Base-by-base conservation (phyloP, 441 rosid species). In the Populus hybrid region DNA sequence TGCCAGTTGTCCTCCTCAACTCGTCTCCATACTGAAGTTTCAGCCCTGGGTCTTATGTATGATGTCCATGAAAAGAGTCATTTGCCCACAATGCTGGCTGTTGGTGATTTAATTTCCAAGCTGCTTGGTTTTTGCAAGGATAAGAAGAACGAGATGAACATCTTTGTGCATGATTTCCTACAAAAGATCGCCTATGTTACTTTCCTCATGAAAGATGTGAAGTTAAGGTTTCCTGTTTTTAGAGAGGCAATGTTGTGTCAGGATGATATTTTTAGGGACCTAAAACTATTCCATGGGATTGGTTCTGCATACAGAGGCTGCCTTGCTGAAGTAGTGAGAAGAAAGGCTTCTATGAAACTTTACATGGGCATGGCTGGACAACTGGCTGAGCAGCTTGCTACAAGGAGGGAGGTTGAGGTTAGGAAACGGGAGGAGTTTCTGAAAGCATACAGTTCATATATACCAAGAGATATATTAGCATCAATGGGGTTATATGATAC, bases 341-440 rank as follows among this genome's bases (percentile, higher is more conserved):
- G 99, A 87, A 97, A 90, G 84, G 92, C 97, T 42, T 94, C 97
- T 77, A 89, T 89, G 99, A 97, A 93, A 82, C 97, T 97, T 78
- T 92, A 94, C 85, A 89, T 94, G 99, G 99, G 99, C 79, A 87
- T 89, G 95, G 99, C 99, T 78, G 99, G 99, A 73, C 98, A 93
- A 75, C 77, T 97, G 85, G 99, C 99, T 68, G 99, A 97, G 82
- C 90, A 78, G 88, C 97, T 97, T 81, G 99, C 99, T 9, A 86
- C 89, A 80, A 92, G 90, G 84, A 89, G 99, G 82, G 98, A 92
- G 79, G 82, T 75, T 53, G 99, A 97, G 87, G 87, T 94, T 77
- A 93, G 98, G 85, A 92, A 90, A 85, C 92, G 99, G 50, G 98
- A 94, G 73, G 94, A 92, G 78, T 97, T 97, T 86, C 83, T 89